Evolutionary conservation across 306 rosid genomes (phyloP), one percentile per base, ranked within the genome.

Genomic region (Lotus japonicus): DNA sequence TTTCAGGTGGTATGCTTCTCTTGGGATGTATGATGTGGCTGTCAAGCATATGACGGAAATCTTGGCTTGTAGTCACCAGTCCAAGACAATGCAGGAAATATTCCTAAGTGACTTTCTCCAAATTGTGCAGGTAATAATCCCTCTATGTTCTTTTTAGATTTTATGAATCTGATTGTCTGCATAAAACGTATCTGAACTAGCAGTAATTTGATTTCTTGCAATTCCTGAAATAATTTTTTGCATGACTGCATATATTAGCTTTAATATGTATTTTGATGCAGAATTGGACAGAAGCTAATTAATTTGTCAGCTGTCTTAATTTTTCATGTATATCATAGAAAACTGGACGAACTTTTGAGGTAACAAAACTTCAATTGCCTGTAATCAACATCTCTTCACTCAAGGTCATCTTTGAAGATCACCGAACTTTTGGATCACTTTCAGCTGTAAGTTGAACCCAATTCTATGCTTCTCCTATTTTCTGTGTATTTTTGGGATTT

Each of bases 1-100:
- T 35, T 80, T 52, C 68, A 94, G 99, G 85, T 94, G 99, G 99
- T 94, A 94, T 88, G 97, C 95, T 72, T 71, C 78, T 74, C 90
- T 94, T 73, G 99, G 85, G 78, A 79, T 84, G 77, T 85, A 75
- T 80, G 96, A 90, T 64, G 79, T 88, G 73, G 99, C 99, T 66
- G 90, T 84, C 74, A 82, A 85, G 71, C 97, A 88, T 80, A 84
- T 94, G 90, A 58, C 77, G 79, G 92, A 90, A 75, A 84, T 90
- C 74, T 82, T 94, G 77, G 95, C 82, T 35, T 86, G 99, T 72
- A 82, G 94, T 79, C 99, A 90, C 82, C 99, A 94, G 86, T 84
- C 99, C 70, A 94, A 88, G 92, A 79, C 82, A 55, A 84, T 84
- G 13, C 99, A 94, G 83, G 96, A 94, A 67, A 72, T 85, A 73